Evolutionary conservation across 345 rosid genomes (phyloP), one percentile per base, ranked within the genome.

Genomic region (Noccaea caerulescens): DNA sequence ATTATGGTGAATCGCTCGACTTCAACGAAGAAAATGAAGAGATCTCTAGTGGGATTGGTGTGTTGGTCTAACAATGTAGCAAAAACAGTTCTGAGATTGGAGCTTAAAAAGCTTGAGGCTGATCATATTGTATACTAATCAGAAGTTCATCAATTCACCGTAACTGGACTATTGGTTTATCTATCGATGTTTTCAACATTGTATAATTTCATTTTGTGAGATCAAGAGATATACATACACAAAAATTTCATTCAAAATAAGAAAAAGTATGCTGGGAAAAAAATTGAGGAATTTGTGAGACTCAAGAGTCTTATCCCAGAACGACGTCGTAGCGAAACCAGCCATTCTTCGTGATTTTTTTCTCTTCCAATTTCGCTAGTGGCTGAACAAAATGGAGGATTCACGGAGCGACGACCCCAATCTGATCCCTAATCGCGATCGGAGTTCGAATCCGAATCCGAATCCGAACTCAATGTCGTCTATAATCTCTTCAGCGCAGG

Each of bases 1-100:
- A 51, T 73, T 92, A 82, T 27, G 91, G 91, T 23, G 86, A 83
- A 62, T 80, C 82, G 12, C 71, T 89, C 27, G 89, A 81, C 18
- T 86, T 91, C 59, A 44, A 73, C 8, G 71, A 71, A 12, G 89
- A 77, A 53, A 55, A 64, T 3, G 87, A 76, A 63, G 77, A 76
- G 42, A 58, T 53, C 63, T 69, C 79, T 68, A 55, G 59, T 61
- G 68, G 14, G 36, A 61, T 51, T 49, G 25, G 41, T 74, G 8
- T 52, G 20, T 68, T 68, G 73, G 53, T 53, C 7, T 61, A 38
- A 60, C 27, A 11, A 25, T 52, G 58, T 63, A 68, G 58, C 3
- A 60, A 1, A 62, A 54, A 16, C 0, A 20, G 33, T 37, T 59
- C 6, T 13, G 33, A 58, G 58, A 44, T 66, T 49, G 25, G 20